A percentile compares a stretch with the other conserved stretches of the same genome.
phyloP scores from a whole-genome alignment of 2,329 filamentous ascomycete genomes.

The Dothideomycetidae sp. region DNA sequence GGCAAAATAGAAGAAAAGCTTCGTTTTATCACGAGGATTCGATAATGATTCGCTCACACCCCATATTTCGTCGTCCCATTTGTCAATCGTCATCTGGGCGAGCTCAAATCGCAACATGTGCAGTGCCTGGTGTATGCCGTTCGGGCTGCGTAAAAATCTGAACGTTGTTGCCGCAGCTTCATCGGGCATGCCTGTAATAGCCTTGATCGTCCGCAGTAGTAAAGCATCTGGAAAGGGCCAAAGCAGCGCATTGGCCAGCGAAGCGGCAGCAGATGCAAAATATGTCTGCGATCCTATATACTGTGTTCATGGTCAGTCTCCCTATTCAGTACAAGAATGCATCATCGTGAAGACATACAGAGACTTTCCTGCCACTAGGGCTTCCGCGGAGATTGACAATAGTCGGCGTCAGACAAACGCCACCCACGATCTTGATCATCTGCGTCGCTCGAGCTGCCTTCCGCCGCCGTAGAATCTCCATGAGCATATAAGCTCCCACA shows the following conservation, averaged over 20 bases:
- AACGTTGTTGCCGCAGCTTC: constrained; percentile 35
- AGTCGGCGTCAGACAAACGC: constrained; percentile 33
- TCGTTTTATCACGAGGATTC: constrained; percentile 23
- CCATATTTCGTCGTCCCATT: constrained; percentile 47
- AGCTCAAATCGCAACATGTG: constrained; percentile 46
- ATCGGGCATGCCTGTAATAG: constrained; percentile 29
- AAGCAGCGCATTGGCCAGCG: constrained; percentile 30
- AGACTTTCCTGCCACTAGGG: constrained; percentile 27
- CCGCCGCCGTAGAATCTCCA: constrained; percentile 27
- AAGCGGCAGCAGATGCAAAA: constrained; percentile 6
- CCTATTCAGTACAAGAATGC: too few species aligned
- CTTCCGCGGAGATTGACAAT: constrained; percentile 33
- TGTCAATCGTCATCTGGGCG: constrained; percentile 39
- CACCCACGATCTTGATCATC: constrained; percentile 15
- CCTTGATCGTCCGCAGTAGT: constrained; percentile 29
- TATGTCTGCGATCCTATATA: constrained; percentile 7
- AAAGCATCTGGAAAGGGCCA: constrained; percentile 27
- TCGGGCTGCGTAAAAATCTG: constrained; percentile 34
- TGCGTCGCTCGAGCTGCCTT: constrained; percentile 8
- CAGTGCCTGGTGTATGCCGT: constrained; percentile 42
- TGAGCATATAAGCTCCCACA: constrained; percentile 32
- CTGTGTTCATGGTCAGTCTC: too few species aligned
- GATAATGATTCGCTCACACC: constrained; percentile 25
- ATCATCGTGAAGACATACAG: constrained; percentile 20
- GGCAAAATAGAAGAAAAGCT: constrained; percentile 45